Evolutionary conservation across 2,329 filamentous ascomycete genomes (phyloP).

Genomic region (Diplodia scrobiculata): DNA sequence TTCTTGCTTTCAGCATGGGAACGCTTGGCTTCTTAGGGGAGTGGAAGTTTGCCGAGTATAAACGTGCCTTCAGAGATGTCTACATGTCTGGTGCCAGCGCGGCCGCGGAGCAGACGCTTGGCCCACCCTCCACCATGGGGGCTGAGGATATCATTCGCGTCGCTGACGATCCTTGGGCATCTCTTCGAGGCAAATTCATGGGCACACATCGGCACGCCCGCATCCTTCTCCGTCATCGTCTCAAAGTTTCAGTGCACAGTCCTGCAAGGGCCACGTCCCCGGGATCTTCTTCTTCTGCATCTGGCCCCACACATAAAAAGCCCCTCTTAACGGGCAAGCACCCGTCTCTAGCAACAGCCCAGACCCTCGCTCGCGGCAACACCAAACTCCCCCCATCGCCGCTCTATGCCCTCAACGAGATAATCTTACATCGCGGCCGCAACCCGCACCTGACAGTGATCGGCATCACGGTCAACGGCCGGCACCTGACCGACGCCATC

Average conservation of each 20-base stretch:
- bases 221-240: conserved; percentile 79
- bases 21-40: conserved; percentile 92
- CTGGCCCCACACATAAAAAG: conserved; percentile 34
- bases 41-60: conserved; percentile 94
- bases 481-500: conserved; percentile 89
- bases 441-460: conserved; percentile 90
- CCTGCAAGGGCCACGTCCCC: conserved; percentile 56
- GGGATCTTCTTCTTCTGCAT: conserved; percentile 33
- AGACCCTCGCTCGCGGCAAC: conserved; percentile 29
- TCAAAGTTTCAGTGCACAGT: conserved; percentile 80
- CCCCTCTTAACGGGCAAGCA: conserved; percentile 30
- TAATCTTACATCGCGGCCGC: conserved; percentile 87
- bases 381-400: conserved; percentile 50
- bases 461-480: conserved; percentile 84
- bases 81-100: conserved; percentile 74
- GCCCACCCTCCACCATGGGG: neutral
- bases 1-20: conserved; percentile 95
- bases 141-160: conserved; percentile 35
- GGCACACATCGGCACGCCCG: conserved; percentile 73
- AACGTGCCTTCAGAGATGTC: conserved; percentile 86
- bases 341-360: conserved; percentile 30
- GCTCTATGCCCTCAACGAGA: conserved; percentile 84
- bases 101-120: conserved; percentile 38
- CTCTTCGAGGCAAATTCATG: conserved; percentile 77
- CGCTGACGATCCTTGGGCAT: conserved; percentile 64